Base-by-base conservation (phyloP, 2,329 filamentous ascomycete genomes). In the Onygenales sp. region DNA sequence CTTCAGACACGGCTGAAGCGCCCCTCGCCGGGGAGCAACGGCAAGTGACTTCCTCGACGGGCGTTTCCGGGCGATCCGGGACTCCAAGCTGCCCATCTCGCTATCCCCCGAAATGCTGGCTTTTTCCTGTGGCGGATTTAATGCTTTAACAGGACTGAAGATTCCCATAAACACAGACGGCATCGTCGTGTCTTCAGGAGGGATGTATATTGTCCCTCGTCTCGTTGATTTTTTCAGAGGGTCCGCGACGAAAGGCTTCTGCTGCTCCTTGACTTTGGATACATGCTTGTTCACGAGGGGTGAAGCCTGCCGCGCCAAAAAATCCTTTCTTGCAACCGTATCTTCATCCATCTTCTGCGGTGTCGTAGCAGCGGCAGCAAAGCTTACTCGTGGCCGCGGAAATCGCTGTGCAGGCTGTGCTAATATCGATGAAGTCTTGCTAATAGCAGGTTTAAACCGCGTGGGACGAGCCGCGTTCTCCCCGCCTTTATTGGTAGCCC, bases 1-100 rank as follows among this genome's bases (percentile, higher is more conserved):
- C 32, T 64, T 70, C 5, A 62, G 55, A 10, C 66, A 71, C 41
- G 73, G 69, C 38, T 75, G 74, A 50, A 84, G 64, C 2, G 80
- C 78, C 14, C 67, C 70, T 43, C 76, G 48, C 46, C 59, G 57
- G 2, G 63, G 57, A 14, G 62, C 60, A 5, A 54, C 55, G 10
- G 55, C 51, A 6, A 59, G 43, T 5, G 60, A 57, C 39, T 61
- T 64, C 36, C 63, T 63, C 9, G 59, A 58, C 14, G 64, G 61
- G 43, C 62, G 63, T 57, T 69, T 71, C 46, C 58, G 63, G 35
- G 61, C 59, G 58, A 70, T 66, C 32, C 63, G 66, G 33, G 64
- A 58, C 38, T 69, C 69, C n/a, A 70, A 56, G 7, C 59, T 66
- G 5, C 65, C 66, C 7, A 67, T 48, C 41, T 69, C 61, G 0